Base-by-base conservation (phyloP, 495 filamentous ascomycete species). In the Astrothelium macrocarpum region DNA sequence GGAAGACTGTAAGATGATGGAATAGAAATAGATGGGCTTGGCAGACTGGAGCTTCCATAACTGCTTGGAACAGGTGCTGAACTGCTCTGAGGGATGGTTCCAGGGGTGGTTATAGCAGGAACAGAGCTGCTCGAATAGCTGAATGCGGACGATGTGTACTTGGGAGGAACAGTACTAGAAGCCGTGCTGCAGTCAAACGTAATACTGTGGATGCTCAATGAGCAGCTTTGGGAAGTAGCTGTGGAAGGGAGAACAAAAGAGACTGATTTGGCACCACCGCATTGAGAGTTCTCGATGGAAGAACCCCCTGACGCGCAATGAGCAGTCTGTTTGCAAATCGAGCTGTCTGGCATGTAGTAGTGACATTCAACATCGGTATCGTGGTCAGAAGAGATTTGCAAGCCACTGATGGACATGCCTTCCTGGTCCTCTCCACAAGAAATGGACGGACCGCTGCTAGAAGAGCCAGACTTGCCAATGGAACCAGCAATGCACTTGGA, bases 181-280 rank as follows among this genome's bases (percentile, higher is more conserved):
- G 79, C 76, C 43, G 81, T 78, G 64, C 77, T 80, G 81, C 92
- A 96, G 78, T 92, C 83, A 71, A 95, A 97, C 69, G 80, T 83
- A 71, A 96, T 84, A 67, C 76, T 82, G 78, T 89, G 87, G 67
- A 96, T 84, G 65, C 84, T 84, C 69, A 96, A 80, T 61, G 80
- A 80, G 77, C 90, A 93, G 64, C 69, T 76, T 11, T 26, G 49
- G n/a, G 9, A 25, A 29, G 49, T 9, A 28, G 25, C 49, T 28
- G 49, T 56, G 43, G 72, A 72, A 69, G 76, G 70, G 69, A 90
- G 84, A 73, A 89, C 80, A 71, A 95, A 85, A 39, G 82, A 84
- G 36, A 96, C 90, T 26, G 81, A 82, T 70, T 80, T 88, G 63
- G 92, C 92, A 76, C 92, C 91, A 81, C 91, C 93, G 73, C 92